A percentile compares a stretch with the other conserved stretches of the same genome.
phyloP scores from a whole-genome alignment of 2,329 filamentous ascomycete species.

The Cladosporium sp. region DNA sequence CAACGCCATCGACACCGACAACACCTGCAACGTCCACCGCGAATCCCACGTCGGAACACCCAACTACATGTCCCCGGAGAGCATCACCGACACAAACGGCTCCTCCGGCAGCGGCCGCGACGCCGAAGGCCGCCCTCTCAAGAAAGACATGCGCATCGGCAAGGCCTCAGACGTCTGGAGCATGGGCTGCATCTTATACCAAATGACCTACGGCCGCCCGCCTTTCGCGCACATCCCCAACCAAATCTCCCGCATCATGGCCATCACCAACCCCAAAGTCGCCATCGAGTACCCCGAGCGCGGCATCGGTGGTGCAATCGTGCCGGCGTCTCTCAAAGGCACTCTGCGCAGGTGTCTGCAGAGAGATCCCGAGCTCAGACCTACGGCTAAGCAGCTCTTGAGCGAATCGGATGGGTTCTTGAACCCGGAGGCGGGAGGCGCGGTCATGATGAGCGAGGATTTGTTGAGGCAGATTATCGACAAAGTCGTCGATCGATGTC shows the following conservation, averaged over 20 bases:
- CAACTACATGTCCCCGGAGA: slow-evolving; percentile 98
- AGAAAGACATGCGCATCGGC: slow-evolving; percentile 88
- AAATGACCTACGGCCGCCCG: slow-evolving; percentile 96
- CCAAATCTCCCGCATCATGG: slow-evolving; percentile 79
- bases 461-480: slow-evolving; percentile 56
- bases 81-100: slow-evolving; percentile 80
- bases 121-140: slow-evolving; percentile 40
- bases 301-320: slow-evolving; percentile 60
- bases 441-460: slow-evolving; percentile 53
- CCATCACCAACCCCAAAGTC: slow-evolving; percentile 76
- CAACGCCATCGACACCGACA: slow-evolving; percentile 90
- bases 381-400: slow-evolving; percentile 55
- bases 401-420: slow-evolving; percentile 54
- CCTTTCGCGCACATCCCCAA: slow-evolving; percentile 91
- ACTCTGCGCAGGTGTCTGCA: slow-evolving; percentile 57
- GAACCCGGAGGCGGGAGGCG: slow-evolving; percentile 49
- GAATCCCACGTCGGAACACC: slow-evolving; percentile 94
- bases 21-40: slow-evolving; percentile 95
- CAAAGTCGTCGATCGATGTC: slow-evolving; percentile 57
- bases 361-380: slow-evolving; percentile 53
- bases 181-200: slow-evolving; percentile 91
- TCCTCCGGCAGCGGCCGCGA: slow-evolving; percentile 37
- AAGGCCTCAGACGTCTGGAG: slow-evolving; percentile 97
- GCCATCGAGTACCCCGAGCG: slow-evolving; percentile 66
- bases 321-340: slow-evolving; percentile 53